Percentiles rank a stretch among this genome's conserved stretches.
These are phyloP conservation scores for Papiliotrema fonsecae DNA, from an alignment of 1,284 basidiomycete genomes.

Conservation along the genomic window DNA sequence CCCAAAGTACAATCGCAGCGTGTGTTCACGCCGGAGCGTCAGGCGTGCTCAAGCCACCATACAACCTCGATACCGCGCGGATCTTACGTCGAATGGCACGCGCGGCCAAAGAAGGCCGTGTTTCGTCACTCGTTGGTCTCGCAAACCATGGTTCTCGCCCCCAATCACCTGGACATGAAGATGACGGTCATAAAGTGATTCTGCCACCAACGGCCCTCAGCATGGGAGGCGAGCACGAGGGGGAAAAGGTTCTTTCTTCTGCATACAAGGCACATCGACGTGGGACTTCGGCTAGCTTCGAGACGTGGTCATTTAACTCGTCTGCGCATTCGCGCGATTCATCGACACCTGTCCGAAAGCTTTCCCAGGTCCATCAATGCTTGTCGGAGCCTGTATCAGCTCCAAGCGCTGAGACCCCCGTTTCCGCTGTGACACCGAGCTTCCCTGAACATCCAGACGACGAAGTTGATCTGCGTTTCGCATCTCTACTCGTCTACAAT, in stretches of 20 bases:
- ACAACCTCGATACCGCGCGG: constrained; percentile 23
- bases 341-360: neutral
- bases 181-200: constrained; percentile 25
- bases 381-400: neutral
- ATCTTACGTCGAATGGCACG: constrained; percentile 27
- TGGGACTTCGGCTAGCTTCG: neutral
- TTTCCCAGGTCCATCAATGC: too few relatives aligned
- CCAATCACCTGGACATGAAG: neutral
- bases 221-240: constrained; percentile 38
- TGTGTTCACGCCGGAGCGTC: constrained; percentile 40
- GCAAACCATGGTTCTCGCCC: neutral
- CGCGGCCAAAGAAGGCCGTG: constrained; percentile 23
- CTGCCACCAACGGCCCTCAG: constrained; percentile 38
- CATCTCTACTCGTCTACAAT: constrained; percentile 6
- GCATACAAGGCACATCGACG: constrained; percentile 7
- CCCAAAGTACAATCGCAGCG: constrained; percentile 25
- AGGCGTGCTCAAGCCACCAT: constrained; percentile 45
- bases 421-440: neutral
- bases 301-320: neutral
- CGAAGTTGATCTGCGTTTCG: neutral
- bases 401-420: neutral
- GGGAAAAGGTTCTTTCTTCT: constrained; percentile 31
- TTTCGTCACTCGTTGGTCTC: constrained; percentile 11
- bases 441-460: neutral
- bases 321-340: neutral